Conservation (phyloP, 78 protist species). For the Speleostelium caveatum region DNA sequence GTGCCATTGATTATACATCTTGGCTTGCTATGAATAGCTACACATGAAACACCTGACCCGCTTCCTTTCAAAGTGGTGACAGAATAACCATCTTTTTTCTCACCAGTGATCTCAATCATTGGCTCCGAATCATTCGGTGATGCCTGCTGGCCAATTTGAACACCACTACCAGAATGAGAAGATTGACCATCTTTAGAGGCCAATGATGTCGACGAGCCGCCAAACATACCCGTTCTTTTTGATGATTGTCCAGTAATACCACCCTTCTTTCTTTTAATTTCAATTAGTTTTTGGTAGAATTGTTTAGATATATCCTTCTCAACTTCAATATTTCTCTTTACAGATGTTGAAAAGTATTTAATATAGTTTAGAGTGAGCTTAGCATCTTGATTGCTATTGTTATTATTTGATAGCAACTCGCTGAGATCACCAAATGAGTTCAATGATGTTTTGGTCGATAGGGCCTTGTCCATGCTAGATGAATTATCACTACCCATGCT, state of each 20-base stretch:
- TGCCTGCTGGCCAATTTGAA: not conserved
- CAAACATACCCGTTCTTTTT: not conserved
- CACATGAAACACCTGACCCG: constrained; percentile 21
- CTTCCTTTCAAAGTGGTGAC: constrained; percentile 57
- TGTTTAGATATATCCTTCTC: constrained; percentile 60
- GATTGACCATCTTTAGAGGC: not conserved
- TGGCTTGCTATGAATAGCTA: constrained; percentile 15
- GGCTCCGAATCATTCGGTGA: not conserved
- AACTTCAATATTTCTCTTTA: constrained; percentile 62
- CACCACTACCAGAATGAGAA: not conserved
- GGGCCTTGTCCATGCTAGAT: not conserved
- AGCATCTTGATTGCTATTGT: not conserved
- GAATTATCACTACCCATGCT: not conserved
- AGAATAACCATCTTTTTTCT: constrained; percentile 56
- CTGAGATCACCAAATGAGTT: not conserved
- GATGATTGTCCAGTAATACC: not conserved
- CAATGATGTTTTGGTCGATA: not conserved
- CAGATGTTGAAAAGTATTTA: constrained; percentile 63
- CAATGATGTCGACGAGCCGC: not conserved
- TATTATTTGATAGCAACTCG: not conserved
- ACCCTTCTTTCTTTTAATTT: constrained; percentile 33
- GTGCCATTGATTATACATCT: constrained; percentile 19
- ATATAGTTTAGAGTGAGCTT: too few relatives aligned
- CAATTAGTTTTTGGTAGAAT: constrained; percentile 53
- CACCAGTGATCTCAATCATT: constrained; percentile 1